Conservation (phyloP, 495 filamentous ascomycete genomes). For the Talaromyces liani region DNA sequence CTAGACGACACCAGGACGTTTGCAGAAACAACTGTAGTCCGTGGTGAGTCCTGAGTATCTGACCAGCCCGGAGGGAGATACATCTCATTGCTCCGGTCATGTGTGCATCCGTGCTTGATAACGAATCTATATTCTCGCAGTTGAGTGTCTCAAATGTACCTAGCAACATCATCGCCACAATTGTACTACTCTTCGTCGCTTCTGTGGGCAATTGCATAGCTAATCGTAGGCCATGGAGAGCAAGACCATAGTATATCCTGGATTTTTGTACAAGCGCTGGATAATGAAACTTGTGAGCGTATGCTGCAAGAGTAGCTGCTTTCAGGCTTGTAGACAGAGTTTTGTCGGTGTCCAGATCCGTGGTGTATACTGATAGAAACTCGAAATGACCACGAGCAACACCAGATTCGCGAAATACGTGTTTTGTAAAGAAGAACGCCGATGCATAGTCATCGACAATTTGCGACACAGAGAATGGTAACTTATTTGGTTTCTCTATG, state of each 20-base stretch:
- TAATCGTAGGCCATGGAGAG: not conserved
- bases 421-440: not conserved
- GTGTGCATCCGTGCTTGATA: not conserved
- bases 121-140: not conserved
- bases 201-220: not conserved
- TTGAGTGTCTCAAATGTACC: constrained; percentile 4
- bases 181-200: not conserved
- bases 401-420: constrained; percentile 1
- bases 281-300: not conserved
- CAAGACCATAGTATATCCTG: not conserved
- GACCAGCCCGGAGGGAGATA: not conserved
- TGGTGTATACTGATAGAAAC: not conserved
- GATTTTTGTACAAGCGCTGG: not conserved
- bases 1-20: not conserved
- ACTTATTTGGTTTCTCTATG: not conserved
- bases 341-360: not conserved
- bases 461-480: not conserved
- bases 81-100: constrained; percentile 1
- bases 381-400: constrained; percentile 2
- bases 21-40: constrained; percentile 4
- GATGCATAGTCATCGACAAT: not conserved
- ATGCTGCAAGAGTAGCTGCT: not conserved
- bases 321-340: not conserved
- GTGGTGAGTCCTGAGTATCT: not conserved
- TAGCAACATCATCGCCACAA: not conserved